Evolutionary conservation across 2,329 filamentous ascomycete genomes (phyloP).

Genomic region (Cephalotrichum gorgonifer): DNA sequence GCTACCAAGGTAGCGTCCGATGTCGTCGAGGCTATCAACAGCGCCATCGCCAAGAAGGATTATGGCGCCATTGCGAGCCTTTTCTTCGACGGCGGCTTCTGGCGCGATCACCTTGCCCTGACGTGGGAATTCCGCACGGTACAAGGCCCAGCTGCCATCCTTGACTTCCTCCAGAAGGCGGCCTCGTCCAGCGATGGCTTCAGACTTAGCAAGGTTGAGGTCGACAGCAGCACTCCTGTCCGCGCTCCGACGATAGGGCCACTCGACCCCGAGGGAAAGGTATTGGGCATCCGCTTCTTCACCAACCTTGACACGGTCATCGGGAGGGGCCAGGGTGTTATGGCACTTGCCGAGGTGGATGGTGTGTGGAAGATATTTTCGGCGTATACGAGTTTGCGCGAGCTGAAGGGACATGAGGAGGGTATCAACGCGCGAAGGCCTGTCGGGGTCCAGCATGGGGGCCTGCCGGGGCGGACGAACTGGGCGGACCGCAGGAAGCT

Average conservation of each 20-base stretch:
- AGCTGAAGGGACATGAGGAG: constrained; percentile 45
- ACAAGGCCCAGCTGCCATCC: constrained; percentile 29
- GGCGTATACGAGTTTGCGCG: constrained; percentile 47
- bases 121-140: constrained; percentile 46
- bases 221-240: constrained; percentile 32
- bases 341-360: constrained; percentile 34
- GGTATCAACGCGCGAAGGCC: constrained; percentile 32
- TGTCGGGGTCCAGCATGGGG: constrained; percentile 45
- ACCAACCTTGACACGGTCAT: constrained; percentile 40
- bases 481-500: constrained; percentile 43
- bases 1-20: constrained; percentile 24
- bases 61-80: constrained; percentile 21
- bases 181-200: constrained; percentile 23
- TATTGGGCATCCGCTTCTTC: constrained; percentile 45
- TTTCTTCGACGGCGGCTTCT: constrained; percentile 36
- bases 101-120: constrained; percentile 47
- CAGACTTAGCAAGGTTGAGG: constrained; percentile 28
- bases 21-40: constrained; percentile 29
- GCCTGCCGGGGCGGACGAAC: constrained; percentile 40
- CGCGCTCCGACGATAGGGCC: constrained; percentile 30
- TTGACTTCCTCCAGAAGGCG: constrained; percentile 22
- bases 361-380: constrained; percentile 51
- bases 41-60: constrained; percentile 23
- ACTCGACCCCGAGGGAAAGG: constrained; percentile 38
- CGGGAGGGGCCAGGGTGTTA: constrained; percentile 46